A percentile compares a stretch with the other conserved stretches of the same genome.
Conservation (phyloP, 768 basidiomycete genomes). For the Clitopilus passeckerianus region DNA sequence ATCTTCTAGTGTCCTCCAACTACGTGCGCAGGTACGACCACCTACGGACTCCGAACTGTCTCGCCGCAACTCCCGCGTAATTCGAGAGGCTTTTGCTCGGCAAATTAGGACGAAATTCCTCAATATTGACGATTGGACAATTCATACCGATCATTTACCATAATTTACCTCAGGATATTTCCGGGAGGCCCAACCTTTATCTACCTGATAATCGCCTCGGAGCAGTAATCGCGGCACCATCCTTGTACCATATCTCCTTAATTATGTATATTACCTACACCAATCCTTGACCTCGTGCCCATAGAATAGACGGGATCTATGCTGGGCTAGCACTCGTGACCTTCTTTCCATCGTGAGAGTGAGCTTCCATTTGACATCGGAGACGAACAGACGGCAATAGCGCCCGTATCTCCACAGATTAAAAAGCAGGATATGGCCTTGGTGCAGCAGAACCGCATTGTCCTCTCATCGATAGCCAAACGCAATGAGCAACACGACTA, state of each 20-base stretch:
- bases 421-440: background rate
- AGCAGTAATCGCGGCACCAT: background rate
- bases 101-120: background rate
- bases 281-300: background rate
- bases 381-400: background rate
- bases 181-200: background rate
- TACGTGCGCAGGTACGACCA: constrained; percentile 30
- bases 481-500: background rate
- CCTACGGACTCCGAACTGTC: constrained; percentile 24
- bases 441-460: too few relatives aligned
- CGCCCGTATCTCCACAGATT: background rate
- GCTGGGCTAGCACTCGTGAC: background rate
- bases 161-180: background rate
- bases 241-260: background rate
- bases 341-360: background rate
- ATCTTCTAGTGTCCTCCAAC: constrained; percentile 28
- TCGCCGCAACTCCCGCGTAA: constrained; percentile 21
- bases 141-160: background rate
- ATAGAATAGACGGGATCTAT: background rate
- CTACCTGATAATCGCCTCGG: background rate
- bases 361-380: background rate
- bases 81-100: constrained; percentile 15
- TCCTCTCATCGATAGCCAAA: background rate
- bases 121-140: background rate
- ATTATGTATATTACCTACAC: background rate